Evolutionary conservation across 2,329 filamentous ascomycete species (phyloP), one percentile per base, ranked within the genome.

Genomic region (Pleomassaria siparia): DNA sequence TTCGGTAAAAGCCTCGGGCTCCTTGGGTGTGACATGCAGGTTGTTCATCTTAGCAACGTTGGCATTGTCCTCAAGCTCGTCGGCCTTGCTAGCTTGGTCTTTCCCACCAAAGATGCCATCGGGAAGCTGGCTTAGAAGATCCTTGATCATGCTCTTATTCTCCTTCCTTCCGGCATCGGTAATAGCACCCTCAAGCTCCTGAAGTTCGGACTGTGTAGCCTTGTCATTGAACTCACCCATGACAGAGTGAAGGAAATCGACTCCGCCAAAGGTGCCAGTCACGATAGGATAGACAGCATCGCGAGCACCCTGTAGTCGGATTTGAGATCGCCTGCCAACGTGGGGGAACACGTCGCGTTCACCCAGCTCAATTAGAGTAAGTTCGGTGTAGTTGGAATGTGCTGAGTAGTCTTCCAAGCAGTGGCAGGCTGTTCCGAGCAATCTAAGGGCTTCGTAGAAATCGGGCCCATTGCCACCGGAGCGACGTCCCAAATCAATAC

Each of bases 201-300:
- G 83, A 46, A 97, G 85, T 67, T 97, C 92, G 51, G 89, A 94
- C 69, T 96, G 91, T 24, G 87, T 91, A 50, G 91, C 77, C 75
- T 96, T 96, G 72, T 96, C 91, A 30, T 87, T 88, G 43, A 96
- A 83, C 59, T 85, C 83, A 45, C 83, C 83, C 56, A 84, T 88
- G 24, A 95, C 91, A 1, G 88, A 94, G 74, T 95, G 90, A 51
- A 96, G 76, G 74, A 96, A 96, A 64, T 96, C 92, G 12, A 96
- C 91, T 54, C 91, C 91, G 52, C 91, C 91, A 71, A 96, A 96
- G 6, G 91, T 96, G 50, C 92, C 91, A 1, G 91, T 96, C 36
- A 95, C 81, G 51, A 92, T 76, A 6, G 91, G 91, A 60, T 88
- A 96, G 51, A 96, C 88, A 4, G 79, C 64, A 26, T 77, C 66